These are phyloP conservation scores for Funneliformis geosporum DNA, from an alignment of 192 early-diverging fungal species.

Conservation along the genomic window DNA sequence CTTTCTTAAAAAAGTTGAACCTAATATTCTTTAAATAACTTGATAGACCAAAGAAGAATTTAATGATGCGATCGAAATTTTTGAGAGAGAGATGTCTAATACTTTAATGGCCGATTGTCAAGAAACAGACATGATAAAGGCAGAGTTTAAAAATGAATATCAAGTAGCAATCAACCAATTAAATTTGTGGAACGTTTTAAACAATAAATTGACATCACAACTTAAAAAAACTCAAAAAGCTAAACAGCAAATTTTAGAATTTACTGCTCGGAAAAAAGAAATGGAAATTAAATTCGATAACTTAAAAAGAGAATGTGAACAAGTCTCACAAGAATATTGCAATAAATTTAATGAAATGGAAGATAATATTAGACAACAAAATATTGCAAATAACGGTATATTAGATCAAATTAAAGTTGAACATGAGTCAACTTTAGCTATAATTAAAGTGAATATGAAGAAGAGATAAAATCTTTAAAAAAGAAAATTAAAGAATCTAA, in stretches of 20 bases:
- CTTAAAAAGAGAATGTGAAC: neutral
- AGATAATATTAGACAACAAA: neutral
- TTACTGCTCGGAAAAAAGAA: neutral
- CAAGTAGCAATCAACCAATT: neutral
- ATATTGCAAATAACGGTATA: neutral
- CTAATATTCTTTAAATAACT: neutral
- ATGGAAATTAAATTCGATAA: neutral
- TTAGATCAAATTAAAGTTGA: neutral
- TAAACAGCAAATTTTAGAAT: neutral
- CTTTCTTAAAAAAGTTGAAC: neutral
- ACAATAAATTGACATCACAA: neutral
- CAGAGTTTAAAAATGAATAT: slow-evolving; percentile 6
- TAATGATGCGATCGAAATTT: neutral
- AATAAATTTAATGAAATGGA: neutral
- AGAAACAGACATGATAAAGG: neutral
- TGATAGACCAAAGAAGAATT: slow-evolving; percentile 10
- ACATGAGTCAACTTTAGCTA: neutral
- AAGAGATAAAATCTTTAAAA: neutral
- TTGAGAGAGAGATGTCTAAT: neutral
- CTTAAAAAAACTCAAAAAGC: neutral
- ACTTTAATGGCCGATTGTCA: neutral
- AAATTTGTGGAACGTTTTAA: neutral
- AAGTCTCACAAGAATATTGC: neutral
- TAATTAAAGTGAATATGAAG: neutral
- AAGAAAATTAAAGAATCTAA: neutral